A percentile compares a stretch with the other conserved stretches of the same genome.
Evolutionary conservation across 345 rosid species (phyloP).

Genomic region (Gossypium raimondii): DNA sequence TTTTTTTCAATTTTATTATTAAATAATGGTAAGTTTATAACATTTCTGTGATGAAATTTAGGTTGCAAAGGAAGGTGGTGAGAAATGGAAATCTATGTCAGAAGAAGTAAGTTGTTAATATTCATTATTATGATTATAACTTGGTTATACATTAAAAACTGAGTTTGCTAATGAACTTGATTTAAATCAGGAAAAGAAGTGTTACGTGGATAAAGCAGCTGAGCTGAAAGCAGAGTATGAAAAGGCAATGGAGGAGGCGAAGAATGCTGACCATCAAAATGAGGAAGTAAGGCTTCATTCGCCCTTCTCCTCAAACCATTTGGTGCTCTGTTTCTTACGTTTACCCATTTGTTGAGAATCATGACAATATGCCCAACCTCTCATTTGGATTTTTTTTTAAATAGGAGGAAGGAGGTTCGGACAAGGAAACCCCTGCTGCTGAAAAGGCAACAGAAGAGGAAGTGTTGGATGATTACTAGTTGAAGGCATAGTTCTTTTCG

Average conservation of each 20-base stretch:
- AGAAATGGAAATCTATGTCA: slow-evolving; percentile 26
- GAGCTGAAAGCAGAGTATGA: slow-evolving; percentile 1
- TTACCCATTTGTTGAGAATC: background rate
- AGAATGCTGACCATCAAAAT: slow-evolving; percentile 28
- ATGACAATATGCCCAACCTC: background rate
- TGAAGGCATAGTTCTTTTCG: background rate
- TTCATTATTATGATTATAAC: background rate
- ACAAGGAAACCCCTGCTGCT: slow-evolving; percentile 28
- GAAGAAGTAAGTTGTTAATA: background rate
- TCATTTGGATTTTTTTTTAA: slow-evolving; percentile 3
- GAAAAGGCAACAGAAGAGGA: slow-evolving; percentile 29
- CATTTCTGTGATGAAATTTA: slow-evolving; percentile 19
- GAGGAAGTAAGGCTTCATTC: slow-evolving; percentile 34
- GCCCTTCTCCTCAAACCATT: background rate
- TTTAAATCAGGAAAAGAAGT: background rate
- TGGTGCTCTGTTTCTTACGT: background rate
- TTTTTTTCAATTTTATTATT: background rate
- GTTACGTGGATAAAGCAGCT: slow-evolving; percentile 4
- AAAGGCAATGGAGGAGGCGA: slow-evolving; percentile 14
- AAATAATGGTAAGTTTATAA: background rate
- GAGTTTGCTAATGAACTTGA: background rate
- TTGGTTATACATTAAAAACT: background rate
- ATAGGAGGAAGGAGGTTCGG: slow-evolving; percentile 43
- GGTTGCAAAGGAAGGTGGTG: slow-evolving; percentile 86
- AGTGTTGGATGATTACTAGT: slow-evolving; percentile 37